Evolutionary conservation across 2,329 filamentous ascomycete genomes (phyloP).

Genomic region (Fusarium sambucinum): DNA sequence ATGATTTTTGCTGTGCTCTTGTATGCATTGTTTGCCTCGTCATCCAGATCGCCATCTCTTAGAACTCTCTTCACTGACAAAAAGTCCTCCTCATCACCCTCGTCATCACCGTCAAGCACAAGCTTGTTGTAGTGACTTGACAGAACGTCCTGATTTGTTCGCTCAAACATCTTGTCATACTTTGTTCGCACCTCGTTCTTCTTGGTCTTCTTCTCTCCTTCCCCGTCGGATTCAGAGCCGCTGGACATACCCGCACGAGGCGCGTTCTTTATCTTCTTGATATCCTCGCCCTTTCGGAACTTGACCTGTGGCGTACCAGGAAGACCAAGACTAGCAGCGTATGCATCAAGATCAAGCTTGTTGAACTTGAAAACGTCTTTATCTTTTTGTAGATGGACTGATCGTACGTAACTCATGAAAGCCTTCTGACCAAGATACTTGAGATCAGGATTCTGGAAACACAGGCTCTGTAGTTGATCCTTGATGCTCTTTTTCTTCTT

Average conservation of each 20-base stretch:
- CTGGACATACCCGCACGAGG: constrained; percentile 75
- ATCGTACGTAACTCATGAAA: constrained; percentile 89
- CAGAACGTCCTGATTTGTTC: constrained; percentile 93
- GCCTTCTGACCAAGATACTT: constrained; percentile 98
- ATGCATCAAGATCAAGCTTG: constrained; percentile 86
- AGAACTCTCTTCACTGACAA: constrained; percentile 90
- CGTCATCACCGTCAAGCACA: constrained; percentile 70
- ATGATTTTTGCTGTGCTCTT: constrained; percentile 69
- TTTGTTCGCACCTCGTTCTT: constrained; percentile 88
- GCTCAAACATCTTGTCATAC: constrained; percentile 97
- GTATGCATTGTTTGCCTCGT: constrained; percentile 60
- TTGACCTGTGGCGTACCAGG: constrained; percentile 94
- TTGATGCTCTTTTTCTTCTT: constrained; percentile 91
- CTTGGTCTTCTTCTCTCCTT: constrained; percentile 66
- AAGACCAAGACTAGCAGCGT: constrained; percentile 85
- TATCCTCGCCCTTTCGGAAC: constrained; percentile 89
- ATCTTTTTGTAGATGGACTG: constrained; percentile 88
- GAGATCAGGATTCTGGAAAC: constrained; percentile 91
- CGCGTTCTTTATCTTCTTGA: constrained; percentile 89
- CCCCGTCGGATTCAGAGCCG: constrained; percentile 69
- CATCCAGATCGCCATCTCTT: constrained; percentile 73
- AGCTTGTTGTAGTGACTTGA: constrained; percentile 95
- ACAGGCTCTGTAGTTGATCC: constrained; percentile 90
- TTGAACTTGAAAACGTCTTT: constrained; percentile 91
- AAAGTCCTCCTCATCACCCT: constrained; percentile 77